A percentile compares a stretch with the other conserved stretches of the same genome.
Conservation (phyloP, 176 grass and related monocot species). For the Typha latifolia region DNA sequence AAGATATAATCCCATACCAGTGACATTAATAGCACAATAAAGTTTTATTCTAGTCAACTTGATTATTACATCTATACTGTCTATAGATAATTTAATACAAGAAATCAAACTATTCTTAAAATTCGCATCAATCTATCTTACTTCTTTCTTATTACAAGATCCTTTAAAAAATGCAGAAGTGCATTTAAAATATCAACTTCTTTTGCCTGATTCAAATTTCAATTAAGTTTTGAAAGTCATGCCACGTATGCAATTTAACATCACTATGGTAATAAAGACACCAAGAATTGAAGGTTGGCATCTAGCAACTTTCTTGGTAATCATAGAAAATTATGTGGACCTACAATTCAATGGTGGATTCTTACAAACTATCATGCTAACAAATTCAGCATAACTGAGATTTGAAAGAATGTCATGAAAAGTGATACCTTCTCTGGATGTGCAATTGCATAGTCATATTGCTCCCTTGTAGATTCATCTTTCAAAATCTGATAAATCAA, state of each 20-base stretch:
- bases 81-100: neutral
- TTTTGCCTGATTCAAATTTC: too few species aligned
- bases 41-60: neutral
- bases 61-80: neutral
- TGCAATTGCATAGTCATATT: constrained; percentile 97
- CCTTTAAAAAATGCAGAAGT: too few species aligned
- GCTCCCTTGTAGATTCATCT: constrained; percentile 79
- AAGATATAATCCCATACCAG: neutral
- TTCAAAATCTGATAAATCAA: constrained; percentile 64
- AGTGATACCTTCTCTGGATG: constrained; percentile 89
- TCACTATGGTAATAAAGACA: neutral
- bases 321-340: neutral
- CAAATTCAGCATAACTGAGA: neutral
- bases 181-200: too few species aligned
- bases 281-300: neutral
- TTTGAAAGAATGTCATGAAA: neutral
- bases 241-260: too few species aligned
- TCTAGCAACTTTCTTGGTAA: neutral
- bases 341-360: neutral
- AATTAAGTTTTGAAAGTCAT: too few species aligned
- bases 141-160: too few species aligned
- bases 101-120: too few species aligned
- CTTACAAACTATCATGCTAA: neutral
- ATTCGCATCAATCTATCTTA: too few species aligned
- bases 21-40: neutral